phyloP scores from a whole-genome alignment of 805 yeast species.

The Schizosaccharomyces octosporus region DNA sequence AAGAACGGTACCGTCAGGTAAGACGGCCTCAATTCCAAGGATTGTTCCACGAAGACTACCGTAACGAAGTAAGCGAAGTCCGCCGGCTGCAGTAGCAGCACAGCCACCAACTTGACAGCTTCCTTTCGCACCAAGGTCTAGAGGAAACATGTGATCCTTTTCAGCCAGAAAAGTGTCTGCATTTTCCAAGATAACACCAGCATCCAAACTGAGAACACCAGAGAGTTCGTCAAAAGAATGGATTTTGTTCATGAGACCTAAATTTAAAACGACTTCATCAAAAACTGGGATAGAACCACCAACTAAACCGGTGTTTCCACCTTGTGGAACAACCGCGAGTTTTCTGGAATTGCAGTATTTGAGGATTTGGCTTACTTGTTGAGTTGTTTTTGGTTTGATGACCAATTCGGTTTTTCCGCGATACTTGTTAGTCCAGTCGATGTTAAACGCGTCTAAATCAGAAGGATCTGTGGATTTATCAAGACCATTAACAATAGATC shows the following conservation, averaged over 20 bases:
- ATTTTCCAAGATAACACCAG: conserved; percentile 68
- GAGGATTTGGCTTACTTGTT: conserved; percentile 52
- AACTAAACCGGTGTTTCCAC: conserved; percentile 89
- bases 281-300: conserved; percentile 86
- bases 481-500: not conserved
- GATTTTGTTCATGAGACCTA: conserved; percentile 47
- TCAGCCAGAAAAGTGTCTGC: conserved; percentile 62
- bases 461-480: not conserved
- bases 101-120: conserved; percentile 90
- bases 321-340: conserved; percentile 82
- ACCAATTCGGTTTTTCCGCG: conserved; percentile 66
- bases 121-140: conserved; percentile 90
- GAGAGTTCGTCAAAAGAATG: conserved; percentile 60
- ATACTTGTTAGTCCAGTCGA: conserved; percentile 87
- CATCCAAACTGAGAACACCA: conserved; percentile 71
- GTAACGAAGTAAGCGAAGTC: conserved; percentile 60
- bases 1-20: conserved; percentile 66
- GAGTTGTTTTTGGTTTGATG: conserved; percentile 56
- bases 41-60: conserved; percentile 87
- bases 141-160: conserved; percentile 71
- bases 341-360: conserved; percentile 54
- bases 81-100: conserved; percentile 92
- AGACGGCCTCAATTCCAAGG: conserved; percentile 74
- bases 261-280: conserved; percentile 61
- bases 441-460: conserved; percentile 50